Conservation (phyloP, 108 stramenopile species). For the Skeletonema tropicum region DNA sequence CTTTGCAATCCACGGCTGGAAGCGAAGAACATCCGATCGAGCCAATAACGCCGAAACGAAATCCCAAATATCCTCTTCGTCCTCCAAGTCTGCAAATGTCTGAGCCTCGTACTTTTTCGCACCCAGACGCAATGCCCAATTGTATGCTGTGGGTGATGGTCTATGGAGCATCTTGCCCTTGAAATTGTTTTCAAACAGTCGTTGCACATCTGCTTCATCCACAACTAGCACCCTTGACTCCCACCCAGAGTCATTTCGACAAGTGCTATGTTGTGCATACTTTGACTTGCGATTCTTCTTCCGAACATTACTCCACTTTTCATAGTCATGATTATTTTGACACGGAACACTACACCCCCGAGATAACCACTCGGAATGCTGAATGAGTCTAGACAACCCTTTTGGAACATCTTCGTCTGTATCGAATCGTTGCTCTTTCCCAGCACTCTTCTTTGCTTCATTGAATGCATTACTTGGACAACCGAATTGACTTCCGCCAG, state of each 20-base stretch:
- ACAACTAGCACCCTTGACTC: slow-evolving; percentile 4
- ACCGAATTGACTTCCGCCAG: slow-evolving; percentile 30
- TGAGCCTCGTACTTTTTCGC: slow-evolving; percentile 9
- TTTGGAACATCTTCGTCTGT: slow-evolving; percentile 18
- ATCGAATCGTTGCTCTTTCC: not conserved
- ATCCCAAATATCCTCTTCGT: slow-evolving; percentile 8
- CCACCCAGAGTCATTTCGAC: slow-evolving; percentile 11
- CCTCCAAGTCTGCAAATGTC: slow-evolving; percentile 6
- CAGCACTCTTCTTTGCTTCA: not conserved
- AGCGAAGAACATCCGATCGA: slow-evolving; percentile 4
- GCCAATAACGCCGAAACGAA: slow-evolving; percentile 1
- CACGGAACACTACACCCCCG: slow-evolving; percentile 15
- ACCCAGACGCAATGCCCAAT: slow-evolving; percentile 17
- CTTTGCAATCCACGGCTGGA: slow-evolving; percentile 10
- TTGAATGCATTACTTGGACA: slow-evolving; percentile 22
- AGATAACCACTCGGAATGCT: slow-evolving; percentile 22
- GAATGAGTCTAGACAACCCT: slow-evolving; percentile 25
- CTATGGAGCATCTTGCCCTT: slow-evolving; percentile 8
- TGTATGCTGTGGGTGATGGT: not conserved
- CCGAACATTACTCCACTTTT: slow-evolving; percentile 14
- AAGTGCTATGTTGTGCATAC: not conserved
- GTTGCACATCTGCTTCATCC: not conserved
- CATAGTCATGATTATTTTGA: slow-evolving; percentile 5
- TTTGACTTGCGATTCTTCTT: not conserved
- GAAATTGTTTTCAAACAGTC: slow-evolving; percentile 6